Conservation (phyloP, 768 basidiomycete species). For the Auricularia heimuer region DNA sequence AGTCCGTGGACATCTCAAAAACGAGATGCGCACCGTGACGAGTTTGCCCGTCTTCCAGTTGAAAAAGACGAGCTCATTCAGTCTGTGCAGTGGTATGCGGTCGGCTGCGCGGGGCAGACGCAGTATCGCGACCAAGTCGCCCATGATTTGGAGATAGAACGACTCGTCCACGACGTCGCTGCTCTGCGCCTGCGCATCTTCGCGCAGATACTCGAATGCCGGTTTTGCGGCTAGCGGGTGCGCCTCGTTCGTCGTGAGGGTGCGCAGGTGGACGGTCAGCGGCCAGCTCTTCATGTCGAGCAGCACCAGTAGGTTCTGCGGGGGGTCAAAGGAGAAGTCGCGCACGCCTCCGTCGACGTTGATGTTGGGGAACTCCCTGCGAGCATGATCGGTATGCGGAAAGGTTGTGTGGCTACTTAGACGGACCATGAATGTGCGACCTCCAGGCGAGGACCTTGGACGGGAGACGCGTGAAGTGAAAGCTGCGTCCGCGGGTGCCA, state of each 20-base stretch:
- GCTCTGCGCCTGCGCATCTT: neutral
- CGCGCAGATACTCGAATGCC: conserved; percentile 32
- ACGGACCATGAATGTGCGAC: conserved; percentile 32
- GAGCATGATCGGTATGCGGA: neutral
- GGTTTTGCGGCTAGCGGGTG: conserved; percentile 35
- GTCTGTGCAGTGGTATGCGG: neutral
- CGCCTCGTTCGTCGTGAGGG: conserved; percentile 40
- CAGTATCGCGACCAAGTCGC: neutral
- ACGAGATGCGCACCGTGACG: neutral
- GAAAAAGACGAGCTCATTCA: neutral
- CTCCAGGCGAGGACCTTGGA: conserved; percentile 14
- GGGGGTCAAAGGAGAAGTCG: conserved; percentile 50
- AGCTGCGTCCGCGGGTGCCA: conserved; percentile 34
- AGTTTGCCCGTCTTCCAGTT: neutral
- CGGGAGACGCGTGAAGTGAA: conserved; percentile 44
- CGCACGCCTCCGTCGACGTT: conserved; percentile 23
- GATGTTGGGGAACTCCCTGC: neutral
- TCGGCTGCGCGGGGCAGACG: neutral
- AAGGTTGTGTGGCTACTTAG: conserved; percentile 25
- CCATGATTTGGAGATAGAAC: neutral
- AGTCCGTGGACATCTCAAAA: neutral
- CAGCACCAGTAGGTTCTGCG: conserved; percentile 44
- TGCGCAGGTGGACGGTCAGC: conserved; percentile 40
- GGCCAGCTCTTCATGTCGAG: conserved; percentile 36
- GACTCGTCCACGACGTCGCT: neutral